Evolutionary conservation across 1,139 yeast genomes (phyloP).

Genomic region (Sugiyamaella japonica): DNA sequence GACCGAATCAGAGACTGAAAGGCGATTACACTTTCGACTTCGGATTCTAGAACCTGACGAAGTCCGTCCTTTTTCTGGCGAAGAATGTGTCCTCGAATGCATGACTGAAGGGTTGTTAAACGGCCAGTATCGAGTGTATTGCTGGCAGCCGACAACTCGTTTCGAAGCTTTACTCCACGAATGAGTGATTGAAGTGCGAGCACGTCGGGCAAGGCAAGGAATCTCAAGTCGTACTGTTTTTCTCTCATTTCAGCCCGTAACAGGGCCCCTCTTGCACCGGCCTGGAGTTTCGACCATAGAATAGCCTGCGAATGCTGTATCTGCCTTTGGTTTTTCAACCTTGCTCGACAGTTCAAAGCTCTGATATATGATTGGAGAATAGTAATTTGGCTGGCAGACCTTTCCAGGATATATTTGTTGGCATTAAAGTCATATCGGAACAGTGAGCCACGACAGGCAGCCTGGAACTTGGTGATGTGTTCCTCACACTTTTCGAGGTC

Average conservation of each 20-base stretch:
- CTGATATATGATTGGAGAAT: conserved; percentile 31
- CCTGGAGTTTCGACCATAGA: conserved; percentile 11
- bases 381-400: conserved; percentile 20
- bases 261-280: conserved; percentile 18
- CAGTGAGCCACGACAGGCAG: conserved; percentile 37
- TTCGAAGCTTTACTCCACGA: conserved; percentile 21
- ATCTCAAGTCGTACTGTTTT: conserved; percentile 23
- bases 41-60: conserved; percentile 23
- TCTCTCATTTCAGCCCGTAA: conserved; percentile 21
- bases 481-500: conserved; percentile 33
- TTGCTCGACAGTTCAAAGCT: conserved; percentile 16
- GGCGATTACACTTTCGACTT: conserved; percentile 22
- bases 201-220: conserved; percentile 23
- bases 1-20: conserved; percentile 26
- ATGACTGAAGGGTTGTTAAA: conserved; percentile 18
- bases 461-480: conserved; percentile 41
- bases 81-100: conserved; percentile 25
- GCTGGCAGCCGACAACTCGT: neutral
- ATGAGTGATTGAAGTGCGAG: conserved; percentile 26
- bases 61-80: conserved; percentile 26
- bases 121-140: neutral
- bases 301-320: neutral
- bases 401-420: conserved; percentile 24
- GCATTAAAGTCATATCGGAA: conserved; percentile 24
- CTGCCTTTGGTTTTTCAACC: neutral